Base-by-base conservation (phyloP, 768 basidiomycete species). In the Sporobolomyces roseus region DNA sequence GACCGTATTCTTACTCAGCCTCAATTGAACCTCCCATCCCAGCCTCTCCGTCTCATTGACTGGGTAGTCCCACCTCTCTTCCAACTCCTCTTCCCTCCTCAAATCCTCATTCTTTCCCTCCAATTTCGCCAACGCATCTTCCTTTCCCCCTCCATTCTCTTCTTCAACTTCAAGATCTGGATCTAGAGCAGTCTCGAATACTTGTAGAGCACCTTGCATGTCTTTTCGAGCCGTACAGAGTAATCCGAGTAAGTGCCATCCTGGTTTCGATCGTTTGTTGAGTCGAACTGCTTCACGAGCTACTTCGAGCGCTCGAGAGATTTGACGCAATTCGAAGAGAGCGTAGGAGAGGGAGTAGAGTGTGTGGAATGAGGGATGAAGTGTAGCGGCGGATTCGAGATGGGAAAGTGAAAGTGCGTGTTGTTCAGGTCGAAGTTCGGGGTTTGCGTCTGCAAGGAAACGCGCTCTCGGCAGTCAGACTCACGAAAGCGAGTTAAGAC, bases 241-340 rank as follows among this genome's bases (percentile, higher is more conserved):
- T 7, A 97, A 80, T 0, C 89, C 91, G 0, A 97, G 82, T 21
- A 97, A 83, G 78, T 97, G 94, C 93, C 93, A 97, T 61, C 88
- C 48, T 90, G 83, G 30, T 89, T 83, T 36, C 78, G 30, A 79
- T 6, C 63, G 43, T 0, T 87, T 81, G 35, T 87, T 85, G 9
- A 82, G 81, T 77, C 93, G 88, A 4, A 94, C 85, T 1, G 92
- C 89, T 5, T 81, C 75, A 9, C 87, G 85, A 0, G 90, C 88
- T 58, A 85, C 81, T 19, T 82, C 78, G 10, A 88, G 83, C 0
- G 93, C 90, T 33, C 82, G 80, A n/a, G 84, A 81, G 38, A 93
- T 79, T 70, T 89, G 83, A 30, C 87, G 86, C 6, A 81, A 83
- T 19, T 88, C 86, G 1, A 86, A 83, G 35, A 85, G 86, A 9